Evolutionary conservation across 2,329 filamentous ascomycete species (phyloP), one percentile per base, ranked within the genome.

Genomic region (Penicillium polonicum): DNA sequence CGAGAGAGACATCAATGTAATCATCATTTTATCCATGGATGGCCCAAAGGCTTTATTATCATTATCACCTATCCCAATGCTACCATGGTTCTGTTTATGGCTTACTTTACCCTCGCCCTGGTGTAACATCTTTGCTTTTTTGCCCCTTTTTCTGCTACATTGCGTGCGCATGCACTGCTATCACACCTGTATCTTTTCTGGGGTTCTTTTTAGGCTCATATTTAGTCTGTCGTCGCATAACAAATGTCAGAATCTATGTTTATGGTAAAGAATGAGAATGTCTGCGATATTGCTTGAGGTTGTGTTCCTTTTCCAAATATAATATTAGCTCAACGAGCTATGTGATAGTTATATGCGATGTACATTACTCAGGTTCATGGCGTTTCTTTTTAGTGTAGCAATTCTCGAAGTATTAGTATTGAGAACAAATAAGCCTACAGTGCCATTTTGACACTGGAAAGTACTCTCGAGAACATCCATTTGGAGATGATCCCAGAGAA

Each of bases 1-100:
- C 17, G 50, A 27, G 29, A 48, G 49, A 52, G 27, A 52, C 39
- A 36, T 33, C 48, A 33, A 48, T 53, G 55, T 57, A 57, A 57
- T 48, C 42, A 52, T 48, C 36, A 53, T 35, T 52, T 42, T 27
- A 41, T 29, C 27, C 27, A 29, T 29, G 27, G 12, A 31, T 10
- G 17, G 10, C 31, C 31, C 7, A 15, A 8, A 33, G 39, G 21
- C 15, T 45, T n/a, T 19, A 13, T 50, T 4, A 46, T 38, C 19
- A 19, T 33, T 12, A 39, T 25, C 21, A 46, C 48, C 23, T 33
- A 10, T 46, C 33, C 29, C 12, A 21, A 33, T 21, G 19, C 23
- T 46, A 29, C 38, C n/a, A n/a, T 38, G 31, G 13, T 38, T 21
- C 35, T 38, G 17, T 8, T 45, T 8, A 10, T 53, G 23, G 8